These are phyloP conservation scores for Yamadazyma philogaea DNA, from an alignment of 805 yeast genomes.

Conservation along the genomic window DNA sequence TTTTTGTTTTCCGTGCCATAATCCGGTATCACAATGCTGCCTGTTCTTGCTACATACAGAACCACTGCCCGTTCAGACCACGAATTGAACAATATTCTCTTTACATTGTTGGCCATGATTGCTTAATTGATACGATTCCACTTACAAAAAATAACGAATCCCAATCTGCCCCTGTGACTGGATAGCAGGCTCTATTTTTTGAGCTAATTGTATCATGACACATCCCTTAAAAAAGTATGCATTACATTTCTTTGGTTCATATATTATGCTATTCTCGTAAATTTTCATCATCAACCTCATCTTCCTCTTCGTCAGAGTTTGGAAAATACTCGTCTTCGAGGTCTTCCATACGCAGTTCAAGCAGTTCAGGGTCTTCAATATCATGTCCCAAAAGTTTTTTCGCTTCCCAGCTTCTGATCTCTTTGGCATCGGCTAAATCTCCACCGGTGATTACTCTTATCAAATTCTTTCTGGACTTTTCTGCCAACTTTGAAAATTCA, in stretches of 20 bases:
- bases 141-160: no score
- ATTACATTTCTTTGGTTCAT: neutral
- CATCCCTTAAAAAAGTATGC: no score
- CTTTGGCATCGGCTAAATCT: slow-evolving; percentile 30
- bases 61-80: no score
- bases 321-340: slow-evolving; percentile 11
- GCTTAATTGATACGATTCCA: no score
- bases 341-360: slow-evolving; percentile 7
- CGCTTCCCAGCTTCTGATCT: slow-evolving; percentile 39
- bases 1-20: no score
- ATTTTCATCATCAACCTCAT: slow-evolving; percentile 7
- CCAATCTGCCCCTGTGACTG: no score
- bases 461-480: slow-evolving; percentile 46
- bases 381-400: slow-evolving; percentile 12
- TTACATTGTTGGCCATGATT: no score
- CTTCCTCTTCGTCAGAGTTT: slow-evolving; percentile 11
- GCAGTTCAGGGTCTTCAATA: slow-evolving; percentile 15
- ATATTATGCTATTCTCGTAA: neutral
- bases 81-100: no score
- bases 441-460: slow-evolving; percentile 61
- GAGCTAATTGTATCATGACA: no score
- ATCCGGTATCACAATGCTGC: no score
- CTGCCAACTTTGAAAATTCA: slow-evolving; percentile 45
- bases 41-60: no score
- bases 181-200: no score